These are phyloP conservation scores for Sphagnurus paluster DNA, from an alignment of 1,284 basidiomycete genomes.

Conservation along the genomic window DNA sequence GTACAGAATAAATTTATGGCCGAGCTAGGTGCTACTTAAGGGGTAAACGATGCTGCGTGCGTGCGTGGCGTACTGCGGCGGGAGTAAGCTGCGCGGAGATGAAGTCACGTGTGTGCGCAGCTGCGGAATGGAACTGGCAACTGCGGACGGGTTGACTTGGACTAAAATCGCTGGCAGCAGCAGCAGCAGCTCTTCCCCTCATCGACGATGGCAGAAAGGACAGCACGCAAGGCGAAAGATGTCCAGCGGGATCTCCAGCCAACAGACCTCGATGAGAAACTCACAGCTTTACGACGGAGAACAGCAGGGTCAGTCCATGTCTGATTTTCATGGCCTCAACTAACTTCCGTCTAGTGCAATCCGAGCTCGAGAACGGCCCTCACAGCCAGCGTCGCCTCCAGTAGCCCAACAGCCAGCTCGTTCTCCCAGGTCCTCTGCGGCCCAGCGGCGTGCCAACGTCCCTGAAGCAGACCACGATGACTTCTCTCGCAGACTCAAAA, in stretches of 20 bases:
- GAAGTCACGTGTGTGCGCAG: constrained; percentile 13
- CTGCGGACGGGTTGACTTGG: constrained; percentile 11
- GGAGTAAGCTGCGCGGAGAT: neutral
- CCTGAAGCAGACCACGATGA: constrained; percentile 63
- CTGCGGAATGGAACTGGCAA: constrained; percentile 20
- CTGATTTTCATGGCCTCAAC: neutral
- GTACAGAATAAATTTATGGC: no score
- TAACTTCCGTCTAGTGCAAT: constrained; percentile 36
- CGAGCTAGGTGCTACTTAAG: no score
- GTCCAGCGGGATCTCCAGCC: constrained; percentile 37
- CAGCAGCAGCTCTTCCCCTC: constrained; percentile 4
- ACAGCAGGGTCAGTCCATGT: constrained; percentile 54
- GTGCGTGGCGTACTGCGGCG: constrained; percentile 8
- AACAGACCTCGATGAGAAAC: constrained; percentile 66
- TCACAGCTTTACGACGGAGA: constrained; percentile 64
- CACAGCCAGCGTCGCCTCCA: constrained; percentile 31
- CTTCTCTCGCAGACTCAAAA: constrained; percentile 67
- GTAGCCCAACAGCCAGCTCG: constrained; percentile 22
- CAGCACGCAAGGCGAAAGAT: constrained; percentile 13
- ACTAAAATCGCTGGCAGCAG: constrained; percentile 10
- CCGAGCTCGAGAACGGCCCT: constrained; percentile 50
- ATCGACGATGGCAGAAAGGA: constrained; percentile 15
- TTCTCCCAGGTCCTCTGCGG: constrained; percentile 22
- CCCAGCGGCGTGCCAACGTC: constrained; percentile 15
- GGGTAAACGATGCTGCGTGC: no score